Base-by-base conservation (phyloP, 768 basidiomycete genomes). In the Clitopilus passeckerianus region DNA sequence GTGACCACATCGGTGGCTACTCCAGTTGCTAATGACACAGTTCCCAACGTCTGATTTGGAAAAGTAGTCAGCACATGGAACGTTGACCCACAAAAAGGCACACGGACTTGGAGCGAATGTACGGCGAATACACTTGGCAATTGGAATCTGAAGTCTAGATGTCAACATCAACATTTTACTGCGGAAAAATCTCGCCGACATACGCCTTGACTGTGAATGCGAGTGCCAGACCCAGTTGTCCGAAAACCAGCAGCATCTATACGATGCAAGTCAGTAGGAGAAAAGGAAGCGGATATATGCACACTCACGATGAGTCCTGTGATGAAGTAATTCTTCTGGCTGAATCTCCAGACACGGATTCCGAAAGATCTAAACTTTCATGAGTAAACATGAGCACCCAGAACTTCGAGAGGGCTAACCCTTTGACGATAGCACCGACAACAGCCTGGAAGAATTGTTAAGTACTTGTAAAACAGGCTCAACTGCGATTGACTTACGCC, bases 1-100 rank as follows among this genome's bases (percentile, higher is more conserved):
- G 81, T 86, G n/a, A 82, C 61, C 5, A 87, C 67, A 66, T 90
- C 88, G 6, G 84, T 86, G 3, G 75, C 57, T 27, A 83, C 81
- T 1, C 85, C 81, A 0, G 82, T 66, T 10, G 75, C 80, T 6
- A 90, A 73, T 0, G 86, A 80, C 7, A 79, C 59, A 7, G 77
- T 78, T 2, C 82, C 87, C 1, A 87, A 61, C 4, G 72, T 63
- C 84, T 86, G 58, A 55, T 55, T 22, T 15, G 33, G 14, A 55
- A 50, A 5, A 33, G 9, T 54, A 8, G 41, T 33, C 9, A 30
- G 34, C 34, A 57, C 16, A 59, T 33, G 35, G 56, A 16, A 54
- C 30, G 53, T 41, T 16, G 15, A 37, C 23, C 14, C 35, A 35
- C 34, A 27, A 18, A 55, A 41, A 22, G 15, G 53, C 34, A 18